Evolutionary conservation across 441 rosid species (phyloP).

Genomic region (Erodium chrysanthum): DNA sequence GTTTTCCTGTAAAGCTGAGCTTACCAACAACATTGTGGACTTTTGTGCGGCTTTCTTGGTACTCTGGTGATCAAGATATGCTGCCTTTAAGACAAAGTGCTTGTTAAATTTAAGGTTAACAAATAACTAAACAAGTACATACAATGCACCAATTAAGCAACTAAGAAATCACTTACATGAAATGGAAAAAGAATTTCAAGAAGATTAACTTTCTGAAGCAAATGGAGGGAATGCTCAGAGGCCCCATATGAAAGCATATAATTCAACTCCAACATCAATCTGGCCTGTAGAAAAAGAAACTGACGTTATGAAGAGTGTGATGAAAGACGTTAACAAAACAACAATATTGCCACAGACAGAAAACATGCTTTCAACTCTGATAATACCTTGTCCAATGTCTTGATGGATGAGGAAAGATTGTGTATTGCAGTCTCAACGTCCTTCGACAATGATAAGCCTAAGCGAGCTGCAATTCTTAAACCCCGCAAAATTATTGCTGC

Average conservation of each 20-base stretch:
- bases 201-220: conserved; percentile 71
- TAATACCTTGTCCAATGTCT: conserved; percentile 51
- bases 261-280: conserved; percentile 79
- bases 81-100: conserved; percentile 40
- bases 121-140: conserved; percentile 4
- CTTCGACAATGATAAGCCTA: conserved; percentile 55
- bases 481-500: conserved; percentile 91
- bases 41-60: conserved; percentile 25
- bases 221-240: conserved; percentile 58
- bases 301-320: conserved; percentile 17
- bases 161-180: conserved; percentile 42
- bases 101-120: conserved; percentile 19
- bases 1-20: conserved; percentile 19
- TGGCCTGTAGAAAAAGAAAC: conserved; percentile 42
- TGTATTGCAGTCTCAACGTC: conserved; percentile 59
- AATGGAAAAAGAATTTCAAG: conserved; percentile 68
- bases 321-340: conserved; percentile 14
- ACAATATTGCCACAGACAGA: conserved; percentile 8
- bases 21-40: conserved; percentile 68
- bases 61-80: conserved; percentile 49
- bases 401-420: conserved; percentile 46
- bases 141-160: conserved; percentile 10
- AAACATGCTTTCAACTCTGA: conserved; percentile 13
- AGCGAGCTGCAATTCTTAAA: conserved; percentile 80
- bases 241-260: conserved; percentile 94